Percentiles rank a stretch among this genome's conserved stretches.
Conservation (phyloP, 768 basidiomycete genomes). For the Boletus vinaceobasis region DNA sequence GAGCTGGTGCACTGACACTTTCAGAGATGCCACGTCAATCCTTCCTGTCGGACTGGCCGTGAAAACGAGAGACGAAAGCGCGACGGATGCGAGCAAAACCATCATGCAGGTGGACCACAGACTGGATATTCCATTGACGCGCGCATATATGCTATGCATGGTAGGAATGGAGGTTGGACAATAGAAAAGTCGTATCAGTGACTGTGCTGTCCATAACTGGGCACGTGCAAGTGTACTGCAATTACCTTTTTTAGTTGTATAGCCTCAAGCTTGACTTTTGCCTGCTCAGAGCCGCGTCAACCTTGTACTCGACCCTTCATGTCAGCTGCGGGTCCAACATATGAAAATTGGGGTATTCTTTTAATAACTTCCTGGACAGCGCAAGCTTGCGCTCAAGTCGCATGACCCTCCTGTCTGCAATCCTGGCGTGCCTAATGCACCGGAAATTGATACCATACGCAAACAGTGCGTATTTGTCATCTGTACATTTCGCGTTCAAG, state of each 20-base stretch:
- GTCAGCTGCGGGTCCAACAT: neutral
- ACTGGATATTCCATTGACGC: conserved; percentile 72
- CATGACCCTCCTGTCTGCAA: neutral
- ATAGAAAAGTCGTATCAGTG: too few species aligned
- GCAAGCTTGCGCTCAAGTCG: conserved; percentile 3
- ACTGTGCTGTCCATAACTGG: neutral
- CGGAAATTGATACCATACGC: conserved; percentile 24
- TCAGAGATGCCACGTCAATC: conserved; percentile 59
- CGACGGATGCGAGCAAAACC: conserved; percentile 64
- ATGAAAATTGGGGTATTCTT: conserved; percentile 2
- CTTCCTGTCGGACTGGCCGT: conserved; percentile 54
- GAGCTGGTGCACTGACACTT: conserved; percentile 59
- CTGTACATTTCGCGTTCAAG: neutral
- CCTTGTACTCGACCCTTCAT: conserved; percentile 9
- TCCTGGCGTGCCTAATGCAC: conserved; percentile 1
- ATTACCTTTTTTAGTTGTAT: conserved; percentile 9
- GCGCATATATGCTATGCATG: conserved; percentile 71
- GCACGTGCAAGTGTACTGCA: conserved; percentile 1
- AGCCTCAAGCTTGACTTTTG: too few species aligned
- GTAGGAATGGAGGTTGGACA: neutral
- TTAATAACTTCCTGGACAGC: conserved; percentile 2
- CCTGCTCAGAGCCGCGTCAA: conserved; percentile 2
- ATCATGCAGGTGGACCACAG: conserved; percentile 74
- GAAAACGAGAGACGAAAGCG: conserved; percentile 70
- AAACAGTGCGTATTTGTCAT: conserved; percentile 13